Percentiles rank a stretch among this genome's conserved stretches.
phyloP scores from a whole-genome alignment of 192 early-diverging fungal genomes.

The Backusella mclennaniae region DNA sequence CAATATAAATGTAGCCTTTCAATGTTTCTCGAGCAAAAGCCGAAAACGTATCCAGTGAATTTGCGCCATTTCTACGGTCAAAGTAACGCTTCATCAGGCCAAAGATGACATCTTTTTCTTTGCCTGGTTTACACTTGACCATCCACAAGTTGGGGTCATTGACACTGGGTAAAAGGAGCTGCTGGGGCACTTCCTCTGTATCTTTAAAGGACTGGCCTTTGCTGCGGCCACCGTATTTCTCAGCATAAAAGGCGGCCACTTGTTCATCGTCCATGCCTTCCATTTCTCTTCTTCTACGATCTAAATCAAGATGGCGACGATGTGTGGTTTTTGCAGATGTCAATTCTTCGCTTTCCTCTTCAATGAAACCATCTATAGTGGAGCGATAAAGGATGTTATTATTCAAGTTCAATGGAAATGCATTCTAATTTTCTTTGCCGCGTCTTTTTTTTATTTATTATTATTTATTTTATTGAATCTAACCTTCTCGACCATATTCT shows the following conservation, averaged over 20 bases:
- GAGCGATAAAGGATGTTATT: constrained; percentile 52
- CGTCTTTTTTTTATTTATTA: background rate
- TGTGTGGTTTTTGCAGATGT: constrained; percentile 55
- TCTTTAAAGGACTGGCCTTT: constrained; percentile 44
- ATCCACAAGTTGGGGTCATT: constrained; percentile 92
- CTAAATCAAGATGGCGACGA: constrained; percentile 68
- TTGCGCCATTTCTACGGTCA: constrained; percentile 59
- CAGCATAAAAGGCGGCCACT: constrained; percentile 70
- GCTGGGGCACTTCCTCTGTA: constrained; percentile 67
- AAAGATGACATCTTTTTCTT: constrained; percentile 86
- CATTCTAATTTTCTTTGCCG: background rate
- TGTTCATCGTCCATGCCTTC: constrained; percentile 83
- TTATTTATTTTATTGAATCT: constrained; percentile 8
- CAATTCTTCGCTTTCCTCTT: constrained; percentile 63
- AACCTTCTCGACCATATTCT: constrained; percentile 53
- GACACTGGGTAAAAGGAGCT: constrained; percentile 80
- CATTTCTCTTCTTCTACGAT: constrained; percentile 60
- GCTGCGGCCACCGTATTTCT: constrained; percentile 69
- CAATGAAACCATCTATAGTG: constrained; percentile 64
- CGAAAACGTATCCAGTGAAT: constrained; percentile 73
- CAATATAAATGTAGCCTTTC: constrained; percentile 91
- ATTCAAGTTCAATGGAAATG: constrained; percentile 39
- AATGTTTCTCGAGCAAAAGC: constrained; percentile 82
- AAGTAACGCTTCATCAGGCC: constrained; percentile 74
- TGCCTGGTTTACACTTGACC: constrained; percentile 79